Evolutionary conservation across 805 yeast species (phyloP).

Genomic region (Ogataea allantospora): DNA sequence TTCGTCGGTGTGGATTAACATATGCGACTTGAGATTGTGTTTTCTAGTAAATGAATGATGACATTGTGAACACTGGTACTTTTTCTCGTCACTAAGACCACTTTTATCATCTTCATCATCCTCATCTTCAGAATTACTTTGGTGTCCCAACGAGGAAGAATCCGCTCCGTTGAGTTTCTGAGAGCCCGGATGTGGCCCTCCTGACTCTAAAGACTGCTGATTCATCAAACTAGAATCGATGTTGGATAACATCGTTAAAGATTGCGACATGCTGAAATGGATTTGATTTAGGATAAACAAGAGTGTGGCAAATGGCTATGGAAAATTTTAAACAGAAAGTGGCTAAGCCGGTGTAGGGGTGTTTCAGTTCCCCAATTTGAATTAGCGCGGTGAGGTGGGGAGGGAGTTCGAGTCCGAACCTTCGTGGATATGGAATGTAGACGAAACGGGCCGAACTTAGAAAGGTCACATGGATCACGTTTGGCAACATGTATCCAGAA

Average conservation of each 20-base stretch:
- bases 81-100: conserved; percentile 29
- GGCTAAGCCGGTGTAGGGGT: conserved; percentile 16
- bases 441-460: not conserved
- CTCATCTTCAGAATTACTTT: conserved; percentile 16
- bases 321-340: conserved; percentile 5
- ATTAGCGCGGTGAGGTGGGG: not conserved
- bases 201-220: conserved; percentile 15
- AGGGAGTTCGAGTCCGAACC: too few species aligned
- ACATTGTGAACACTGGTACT: conserved; percentile 56
- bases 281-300: conserved; percentile 8
- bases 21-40: conserved; percentile 73
- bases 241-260: conserved; percentile 20
- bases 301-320: conserved; percentile 20
- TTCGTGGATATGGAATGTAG: too few species aligned
- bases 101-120: conserved; percentile 18
- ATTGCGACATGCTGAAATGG: conserved; percentile 14
- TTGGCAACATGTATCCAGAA: too few species aligned
- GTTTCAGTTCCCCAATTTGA: not conserved
- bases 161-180: conserved; percentile 6
- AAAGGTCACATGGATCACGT: not conserved
- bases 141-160: conserved; percentile 13
- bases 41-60: conserved; percentile 64
- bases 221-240: conserved; percentile 21
- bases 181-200: conserved; percentile 4
- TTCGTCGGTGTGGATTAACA: conserved; percentile 61